These are phyloP conservation scores for Keqinozyma sinolaborantium DNA, from an alignment of 1,139 yeast genomes.

Conservation along the genomic window DNA sequence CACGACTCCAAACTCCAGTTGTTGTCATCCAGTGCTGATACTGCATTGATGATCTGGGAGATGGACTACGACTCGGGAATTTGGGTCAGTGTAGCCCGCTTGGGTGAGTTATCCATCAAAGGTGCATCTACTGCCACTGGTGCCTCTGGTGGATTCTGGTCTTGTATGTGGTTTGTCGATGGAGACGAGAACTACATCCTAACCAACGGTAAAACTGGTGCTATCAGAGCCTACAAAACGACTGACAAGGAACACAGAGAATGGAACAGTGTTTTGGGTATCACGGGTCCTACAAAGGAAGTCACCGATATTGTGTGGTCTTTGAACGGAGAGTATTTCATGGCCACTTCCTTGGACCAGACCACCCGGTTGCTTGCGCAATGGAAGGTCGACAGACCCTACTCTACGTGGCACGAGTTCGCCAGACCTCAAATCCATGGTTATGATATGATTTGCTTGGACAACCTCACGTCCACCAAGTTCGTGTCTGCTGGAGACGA, in stretches of 20 bases:
- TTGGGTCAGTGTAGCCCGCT: conserved; percentile 78
- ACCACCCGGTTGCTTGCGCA: conserved; percentile 82
- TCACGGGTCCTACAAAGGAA: conserved; percentile 73
- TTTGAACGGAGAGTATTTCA: conserved; percentile 57
- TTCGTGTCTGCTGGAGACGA: conserved; percentile 97
- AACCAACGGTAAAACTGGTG: conserved; percentile 89
- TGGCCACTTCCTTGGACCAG: conserved; percentile 84
- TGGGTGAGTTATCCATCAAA: conserved; percentile 90
- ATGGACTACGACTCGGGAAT: conserved; percentile 85
- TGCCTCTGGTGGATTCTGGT: conserved; percentile 96
- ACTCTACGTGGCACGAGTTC: conserved; percentile 77
- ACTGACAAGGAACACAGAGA: conserved; percentile 23
- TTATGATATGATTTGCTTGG: conserved; percentile 89
- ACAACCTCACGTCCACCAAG: conserved; percentile 53
- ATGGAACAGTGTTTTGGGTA: conserved; percentile 59
- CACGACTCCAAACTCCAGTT: conserved; percentile 38
- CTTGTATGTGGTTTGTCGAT: conserved; percentile 71
- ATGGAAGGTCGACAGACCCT: conserved; percentile 38
- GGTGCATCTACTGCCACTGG: conserved; percentile 99
- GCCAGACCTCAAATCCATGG: conserved; percentile 99
- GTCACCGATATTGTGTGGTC: conserved; percentile 86
- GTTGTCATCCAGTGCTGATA: conserved; percentile 88
- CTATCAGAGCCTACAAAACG: conserved; percentile 74
- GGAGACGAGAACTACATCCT: conserved; percentile 44
- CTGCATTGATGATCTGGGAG: conserved; percentile 94